Evolutionary conservation across 1,284 basidiomycete genomes (phyloP).

Genomic region (Mycosarcoma maydis): DNA sequence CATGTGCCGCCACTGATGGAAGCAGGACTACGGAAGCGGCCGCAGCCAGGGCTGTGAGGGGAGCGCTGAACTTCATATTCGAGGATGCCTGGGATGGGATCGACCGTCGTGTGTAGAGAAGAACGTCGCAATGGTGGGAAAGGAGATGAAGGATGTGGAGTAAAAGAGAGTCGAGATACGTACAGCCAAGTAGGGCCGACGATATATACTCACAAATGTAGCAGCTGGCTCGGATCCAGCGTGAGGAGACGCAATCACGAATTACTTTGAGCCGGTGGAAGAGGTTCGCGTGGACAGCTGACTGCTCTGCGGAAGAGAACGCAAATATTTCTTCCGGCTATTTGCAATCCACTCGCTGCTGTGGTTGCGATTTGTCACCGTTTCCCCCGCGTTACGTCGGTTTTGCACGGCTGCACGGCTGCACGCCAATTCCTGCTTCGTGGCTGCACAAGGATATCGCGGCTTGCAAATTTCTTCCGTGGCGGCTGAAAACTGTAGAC

Average conservation of each 20-base stretch:
- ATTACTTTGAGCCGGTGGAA: too few relatives aligned
- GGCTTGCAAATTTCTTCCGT: neutral
- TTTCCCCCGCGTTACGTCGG: slow-evolving; percentile 5
- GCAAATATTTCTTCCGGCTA: slow-evolving; percentile 39
- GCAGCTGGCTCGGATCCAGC: too few relatives aligned
- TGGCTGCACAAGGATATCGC: neutral
- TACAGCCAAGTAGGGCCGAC: too few relatives aligned
- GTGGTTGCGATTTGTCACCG: neutral
- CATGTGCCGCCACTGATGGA: slow-evolving; percentile 55
- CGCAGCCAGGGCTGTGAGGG: slow-evolving; percentile 34
- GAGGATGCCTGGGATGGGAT: neutral
- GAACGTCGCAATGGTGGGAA: slow-evolving; percentile 1
- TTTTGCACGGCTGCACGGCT: too few relatives aligned
- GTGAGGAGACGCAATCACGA: too few relatives aligned
- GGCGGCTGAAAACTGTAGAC: too few relatives aligned
- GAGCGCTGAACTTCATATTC: slow-evolving; percentile 39
- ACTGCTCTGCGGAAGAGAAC: neutral
- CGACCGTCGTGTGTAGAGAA: neutral
- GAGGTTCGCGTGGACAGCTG: too few relatives aligned
- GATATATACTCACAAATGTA: too few relatives aligned
- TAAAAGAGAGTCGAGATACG: too few relatives aligned
- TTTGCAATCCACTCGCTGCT: slow-evolving; percentile 10
- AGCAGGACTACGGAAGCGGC: slow-evolving; percentile 33
- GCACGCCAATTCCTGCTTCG: too few relatives aligned
- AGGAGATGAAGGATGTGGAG: neutral